Evolutionary conservation across 306 rosid species (phyloP), one percentile per base, ranked within the genome.

Genomic region (Casuarina cunninghamiana): DNA sequence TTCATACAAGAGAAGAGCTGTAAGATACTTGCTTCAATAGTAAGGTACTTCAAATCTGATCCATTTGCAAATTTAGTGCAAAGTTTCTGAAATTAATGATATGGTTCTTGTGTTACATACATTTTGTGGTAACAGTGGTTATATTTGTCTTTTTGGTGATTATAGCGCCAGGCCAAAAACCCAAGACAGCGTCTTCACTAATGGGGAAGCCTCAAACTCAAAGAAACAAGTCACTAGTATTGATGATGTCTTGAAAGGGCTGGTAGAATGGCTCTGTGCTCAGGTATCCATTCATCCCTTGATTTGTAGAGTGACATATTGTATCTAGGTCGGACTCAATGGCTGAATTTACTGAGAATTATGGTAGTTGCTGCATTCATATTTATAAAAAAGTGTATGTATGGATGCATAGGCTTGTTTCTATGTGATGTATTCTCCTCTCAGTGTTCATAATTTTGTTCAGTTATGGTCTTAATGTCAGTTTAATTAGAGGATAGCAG

Each of bases 181-280:
- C 75, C 93, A 85, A 67, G 90, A 84, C 63, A 89, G 87, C 55
- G 17, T 12, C 71, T 50, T 82, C 63, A 74, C 90, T 76, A 94
- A 90, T 79, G 93, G 88, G 77, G 97, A 88, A 73, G 86, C 90
- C 81, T 90, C 97, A 72, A 84, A 86, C 69, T 91, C 88, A 60
- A 93, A 96, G 93, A 87, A 80, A 74, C 75, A 87, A 16, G 53
- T 80, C 41, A 85, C 96, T 74, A 61, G 83, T 32, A 90, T 93
- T 79, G 96, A 90, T 84, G 97, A 96, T 83, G 94, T 93, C 79
- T 84, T 96, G 90, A 87, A 83, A 77, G 97, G 93, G 74, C 76
- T 96, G 90, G 98, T 96, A 60, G 93, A 91, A 60, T 96, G 99
- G 99, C 98, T 96, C 49, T 96, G 98, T 84, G 99, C 89, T 42